These are phyloP conservation scores for Trichoderma lentiforme DNA, from an alignment of 2,329 filamentous ascomycete genomes.

Conservation along the genomic window DNA sequence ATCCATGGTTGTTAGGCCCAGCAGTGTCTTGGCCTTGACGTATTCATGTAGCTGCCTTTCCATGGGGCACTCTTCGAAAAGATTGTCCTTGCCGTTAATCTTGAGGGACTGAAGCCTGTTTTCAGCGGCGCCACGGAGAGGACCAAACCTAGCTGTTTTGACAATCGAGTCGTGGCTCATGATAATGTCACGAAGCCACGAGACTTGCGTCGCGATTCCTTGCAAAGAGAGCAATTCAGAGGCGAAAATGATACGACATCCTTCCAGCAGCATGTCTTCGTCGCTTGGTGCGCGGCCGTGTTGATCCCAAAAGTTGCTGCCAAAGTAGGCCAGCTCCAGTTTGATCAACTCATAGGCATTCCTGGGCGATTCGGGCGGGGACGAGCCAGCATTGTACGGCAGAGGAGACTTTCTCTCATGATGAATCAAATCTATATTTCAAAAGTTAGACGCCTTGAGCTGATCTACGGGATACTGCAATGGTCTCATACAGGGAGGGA, in stretches of 20 bases:
- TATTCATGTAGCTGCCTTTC: slow-evolving; percentile 54
- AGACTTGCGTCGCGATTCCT: slow-evolving; percentile 36
- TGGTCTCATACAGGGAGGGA: slow-evolving; percentile 58
- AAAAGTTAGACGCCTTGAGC: slow-evolving; percentile 40
- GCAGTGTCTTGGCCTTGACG: slow-evolving; percentile 47
- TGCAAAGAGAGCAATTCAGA: slow-evolving; percentile 47
- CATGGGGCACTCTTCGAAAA: slow-evolving; percentile 56
- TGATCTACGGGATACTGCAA: slow-evolving; percentile 36
- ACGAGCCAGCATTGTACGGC: slow-evolving; percentile 49
- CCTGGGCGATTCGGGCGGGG: slow-evolving; percentile 45
- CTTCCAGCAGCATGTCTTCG: slow-evolving; percentile 54
- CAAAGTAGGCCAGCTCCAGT: slow-evolving; percentile 53
- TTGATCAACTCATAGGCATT: slow-evolving; percentile 63
- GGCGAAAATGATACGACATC: slow-evolving; percentile 56
- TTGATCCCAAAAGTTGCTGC: slow-evolving; percentile 42
- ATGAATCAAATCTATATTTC: slow-evolving; percentile 58
- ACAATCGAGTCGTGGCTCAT: slow-evolving; percentile 45
- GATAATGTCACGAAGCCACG: slow-evolving; percentile 59
- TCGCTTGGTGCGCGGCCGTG: slow-evolving; percentile 45
- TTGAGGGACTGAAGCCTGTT: slow-evolving; percentile 47
- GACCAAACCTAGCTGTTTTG: slow-evolving; percentile 46
- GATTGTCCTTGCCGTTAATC: slow-evolving; percentile 56
- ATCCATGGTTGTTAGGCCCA: slow-evolving; percentile 59
- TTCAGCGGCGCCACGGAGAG: slow-evolving; percentile 45
- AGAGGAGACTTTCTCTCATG: slow-evolving; percentile 56